Percentiles rank a stretch among this genome's conserved stretches.
Conservation (phyloP, 768 basidiomycete genomes). For the Rhizopogon vulgaris region DNA sequence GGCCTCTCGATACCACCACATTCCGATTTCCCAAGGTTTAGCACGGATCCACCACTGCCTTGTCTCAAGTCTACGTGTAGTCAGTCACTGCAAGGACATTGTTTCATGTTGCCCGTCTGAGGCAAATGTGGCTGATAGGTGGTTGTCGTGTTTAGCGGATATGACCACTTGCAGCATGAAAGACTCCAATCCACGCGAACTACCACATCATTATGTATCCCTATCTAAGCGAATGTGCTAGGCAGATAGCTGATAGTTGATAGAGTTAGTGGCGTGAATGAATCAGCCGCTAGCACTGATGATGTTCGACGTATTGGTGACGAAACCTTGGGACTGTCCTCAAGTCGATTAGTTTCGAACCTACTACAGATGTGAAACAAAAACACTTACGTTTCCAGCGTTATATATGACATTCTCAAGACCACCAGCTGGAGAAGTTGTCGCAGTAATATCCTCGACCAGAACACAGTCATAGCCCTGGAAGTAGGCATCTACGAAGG, state of each 20-base stretch:
- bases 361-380: neutral
- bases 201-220: too few relatives aligned
- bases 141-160: too few relatives aligned
- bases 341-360: neutral
- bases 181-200: too few relatives aligned
- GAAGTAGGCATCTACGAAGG: conserved; percentile 57
- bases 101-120: too few relatives aligned
- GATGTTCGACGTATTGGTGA: conserved; percentile 32
- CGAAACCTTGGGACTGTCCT: conserved; percentile 47
- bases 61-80: too few relatives aligned
- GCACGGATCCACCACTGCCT: too few relatives aligned
- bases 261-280: neutral
- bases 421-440: conserved; percentile 52
- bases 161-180: too few relatives aligned
- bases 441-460: conserved; percentile 54
- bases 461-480: conserved; percentile 60
- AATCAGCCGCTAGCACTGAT: conserved; percentile 10
- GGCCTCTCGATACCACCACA: too few relatives aligned
- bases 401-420: conserved; percentile 57
- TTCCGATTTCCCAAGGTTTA: too few relatives aligned
- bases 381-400: conserved; percentile 39
- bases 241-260: neutral
- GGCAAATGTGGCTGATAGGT: too few relatives aligned
- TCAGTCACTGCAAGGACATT: too few relatives aligned
- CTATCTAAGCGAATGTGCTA: neutral